Conservation (phyloP, 164 flowering plant genomes). For the Nymphaea colorata region DNA sequence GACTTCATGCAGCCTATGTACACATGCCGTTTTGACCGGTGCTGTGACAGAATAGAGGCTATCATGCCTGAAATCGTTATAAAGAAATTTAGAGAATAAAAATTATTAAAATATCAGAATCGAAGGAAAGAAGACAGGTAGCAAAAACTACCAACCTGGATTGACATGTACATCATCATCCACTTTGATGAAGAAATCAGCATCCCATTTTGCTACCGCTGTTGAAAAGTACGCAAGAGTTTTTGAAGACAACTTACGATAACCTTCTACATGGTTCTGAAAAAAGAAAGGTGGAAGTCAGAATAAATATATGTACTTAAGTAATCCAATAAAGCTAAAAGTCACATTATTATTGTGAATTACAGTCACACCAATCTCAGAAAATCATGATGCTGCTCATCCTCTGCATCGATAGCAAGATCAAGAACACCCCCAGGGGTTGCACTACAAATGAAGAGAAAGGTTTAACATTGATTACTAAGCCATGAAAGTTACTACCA, state of each 20-base stretch:
- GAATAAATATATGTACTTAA: constrained; percentile 2
- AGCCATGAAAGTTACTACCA: no score
- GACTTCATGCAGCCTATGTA: constrained; percentile 99
- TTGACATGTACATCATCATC: constrained; percentile 96
- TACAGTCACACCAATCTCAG: constrained; percentile 49
- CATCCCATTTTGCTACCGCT: constrained; percentile 89
- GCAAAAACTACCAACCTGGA: constrained; percentile 36
- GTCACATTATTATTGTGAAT: background rate
- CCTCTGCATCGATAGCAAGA: constrained; percentile 83
- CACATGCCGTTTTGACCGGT: constrained; percentile 73
- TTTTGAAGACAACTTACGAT: constrained; percentile 79
- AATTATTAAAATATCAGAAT: no score
- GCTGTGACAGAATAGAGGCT: constrained; percentile 69
- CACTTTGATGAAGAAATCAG: constrained; percentile 86
- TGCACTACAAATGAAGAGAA: constrained; percentile 33
- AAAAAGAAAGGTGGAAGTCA: constrained; percentile 2
- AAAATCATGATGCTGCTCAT: constrained; percentile 65
- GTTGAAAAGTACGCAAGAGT: constrained; percentile 81
- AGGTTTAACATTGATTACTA: background rate
- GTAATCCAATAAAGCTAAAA: background rate
- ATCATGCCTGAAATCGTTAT: constrained; percentile 48
- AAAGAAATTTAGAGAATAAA: background rate
- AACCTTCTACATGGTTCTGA: constrained; percentile 93
- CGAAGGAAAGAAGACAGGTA: background rate
- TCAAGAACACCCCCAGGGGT: constrained; percentile 83